These are phyloP conservation scores for Mortierella polycephala DNA, from an alignment of 371 early-diverging fungal species.

Conservation along the genomic window DNA sequence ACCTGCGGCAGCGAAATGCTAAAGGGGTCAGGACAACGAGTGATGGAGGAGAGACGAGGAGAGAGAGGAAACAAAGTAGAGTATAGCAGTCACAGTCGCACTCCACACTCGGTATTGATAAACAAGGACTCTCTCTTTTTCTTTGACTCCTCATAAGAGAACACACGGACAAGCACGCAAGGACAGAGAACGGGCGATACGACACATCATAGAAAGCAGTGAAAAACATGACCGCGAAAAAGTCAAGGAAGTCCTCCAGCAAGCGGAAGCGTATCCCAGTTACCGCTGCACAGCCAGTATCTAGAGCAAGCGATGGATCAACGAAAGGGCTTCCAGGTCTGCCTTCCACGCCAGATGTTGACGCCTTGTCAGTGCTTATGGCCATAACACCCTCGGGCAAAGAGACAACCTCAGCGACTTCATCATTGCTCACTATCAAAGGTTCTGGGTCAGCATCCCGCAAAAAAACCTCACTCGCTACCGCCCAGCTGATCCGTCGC, in stretches of 20 bases:
- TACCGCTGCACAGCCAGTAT: conserved; percentile 8
- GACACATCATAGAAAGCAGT: neutral
- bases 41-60: too few species aligned
- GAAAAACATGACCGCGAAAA: neutral
- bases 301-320: neutral
- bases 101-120: too few species aligned
- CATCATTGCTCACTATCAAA: conserved; percentile 39
- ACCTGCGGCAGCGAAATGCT: too few species aligned
- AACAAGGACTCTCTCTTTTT: too few species aligned
- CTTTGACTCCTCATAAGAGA: too few species aligned
- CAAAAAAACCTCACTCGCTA: conserved; percentile 54
- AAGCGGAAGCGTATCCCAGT: conserved; percentile 17
- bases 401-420: conserved; percentile 43
- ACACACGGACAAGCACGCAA: too few species aligned
- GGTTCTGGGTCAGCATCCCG: conserved; percentile 27
- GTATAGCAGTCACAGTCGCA: too few species aligned
- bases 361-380: conserved; percentile 28
- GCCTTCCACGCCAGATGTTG: conserved; percentile 1
- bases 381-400: conserved; percentile 30
- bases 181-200: too few species aligned
- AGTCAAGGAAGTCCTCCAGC: neutral
- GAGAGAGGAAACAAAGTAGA: too few species aligned
- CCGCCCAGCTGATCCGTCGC: conserved; percentile 75
- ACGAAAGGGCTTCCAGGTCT: neutral
- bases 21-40: too few species aligned